Percentiles rank a stretch among this genome's conserved stretches.
Evolutionary conservation across 2,329 filamentous ascomycete species (phyloP).

Genomic region (Grosmannia serpens): DNA sequence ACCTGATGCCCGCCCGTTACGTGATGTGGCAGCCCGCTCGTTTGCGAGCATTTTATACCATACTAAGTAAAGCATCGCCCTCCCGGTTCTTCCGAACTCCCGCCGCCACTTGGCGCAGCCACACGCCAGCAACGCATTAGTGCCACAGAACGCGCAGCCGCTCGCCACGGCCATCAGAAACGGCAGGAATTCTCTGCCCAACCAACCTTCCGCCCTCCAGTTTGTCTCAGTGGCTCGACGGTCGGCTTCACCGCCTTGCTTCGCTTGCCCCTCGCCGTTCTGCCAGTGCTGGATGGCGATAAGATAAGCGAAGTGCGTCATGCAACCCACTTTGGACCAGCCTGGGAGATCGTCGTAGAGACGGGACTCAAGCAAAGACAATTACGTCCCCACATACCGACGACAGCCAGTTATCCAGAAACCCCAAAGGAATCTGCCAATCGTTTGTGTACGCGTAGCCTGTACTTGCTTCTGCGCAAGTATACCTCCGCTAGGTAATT

Average conservation of each 20-base stretch:
- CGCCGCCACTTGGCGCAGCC: background rate
- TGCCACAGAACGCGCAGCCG: background rate
- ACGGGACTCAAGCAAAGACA: too few species aligned
- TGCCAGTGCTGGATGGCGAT: background rate
- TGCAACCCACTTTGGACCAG: background rate
- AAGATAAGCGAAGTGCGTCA: background rate
- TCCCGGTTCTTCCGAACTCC: background rate
- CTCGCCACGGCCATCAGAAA: background rate
- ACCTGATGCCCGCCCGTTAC: background rate
- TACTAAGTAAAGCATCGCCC: background rate
- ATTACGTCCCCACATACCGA: too few species aligned
- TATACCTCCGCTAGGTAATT: too few species aligned
- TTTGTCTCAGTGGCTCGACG: background rate
- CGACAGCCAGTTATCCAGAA: too few species aligned
- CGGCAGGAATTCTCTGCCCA: background rate
- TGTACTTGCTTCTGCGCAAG: too few species aligned
- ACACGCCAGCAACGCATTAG: background rate
- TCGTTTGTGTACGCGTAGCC: too few species aligned
- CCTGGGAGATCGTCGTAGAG: too few species aligned
- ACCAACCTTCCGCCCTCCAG: background rate
- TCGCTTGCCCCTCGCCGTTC: background rate
- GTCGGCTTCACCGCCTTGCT: background rate
- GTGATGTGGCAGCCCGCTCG: background rate
- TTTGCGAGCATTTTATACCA: background rate
- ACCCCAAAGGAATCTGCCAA: too few species aligned